phyloP scores from a whole-genome alignment of 208 protist species.

The Novymonas esmeraldas region DNA sequence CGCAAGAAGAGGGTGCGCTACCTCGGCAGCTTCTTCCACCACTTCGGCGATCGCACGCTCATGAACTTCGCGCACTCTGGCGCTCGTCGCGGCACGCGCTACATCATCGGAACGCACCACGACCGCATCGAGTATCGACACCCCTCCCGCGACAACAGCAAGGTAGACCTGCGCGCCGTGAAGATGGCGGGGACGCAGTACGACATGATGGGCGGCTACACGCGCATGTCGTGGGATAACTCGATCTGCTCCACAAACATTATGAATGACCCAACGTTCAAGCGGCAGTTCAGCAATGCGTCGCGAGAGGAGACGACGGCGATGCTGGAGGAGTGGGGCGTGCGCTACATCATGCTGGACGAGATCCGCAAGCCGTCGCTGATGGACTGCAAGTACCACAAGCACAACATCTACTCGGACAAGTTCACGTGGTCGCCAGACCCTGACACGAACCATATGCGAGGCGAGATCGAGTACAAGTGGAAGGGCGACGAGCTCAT shows the following conservation, averaged over 20 bases:
- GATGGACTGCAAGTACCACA: slow-evolving; percentile 77
- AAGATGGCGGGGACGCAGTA: slow-evolving; percentile 63
- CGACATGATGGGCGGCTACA: slow-evolving; percentile 70
- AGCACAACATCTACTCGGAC: slow-evolving; percentile 73
- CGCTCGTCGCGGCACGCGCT: slow-evolving; percentile 48
- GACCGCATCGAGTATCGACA: slow-evolving; percentile 69
- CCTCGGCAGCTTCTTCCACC: slow-evolving; percentile 63
- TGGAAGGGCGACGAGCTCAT: slow-evolving; percentile 86
- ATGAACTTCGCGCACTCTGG: slow-evolving; percentile 56
- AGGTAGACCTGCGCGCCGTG: slow-evolving; percentile 63
- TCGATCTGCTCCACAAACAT: slow-evolving; percentile 54
- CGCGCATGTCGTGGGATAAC: slow-evolving; percentile 69
- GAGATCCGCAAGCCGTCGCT: slow-evolving; percentile 79
- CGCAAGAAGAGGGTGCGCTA: slow-evolving; percentile 78
- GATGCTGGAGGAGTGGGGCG: slow-evolving; percentile 80
- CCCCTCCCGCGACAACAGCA: slow-evolving; percentile 38
- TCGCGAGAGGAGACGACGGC: slow-evolving; percentile 70
- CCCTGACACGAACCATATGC: slow-evolving; percentile 70
- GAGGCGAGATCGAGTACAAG: slow-evolving; percentile 83
- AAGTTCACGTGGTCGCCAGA: slow-evolving; percentile 84
- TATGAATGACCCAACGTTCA: slow-evolving; percentile 54
- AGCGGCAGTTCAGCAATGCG: slow-evolving; percentile 39
- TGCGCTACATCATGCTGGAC: slow-evolving; percentile 82
- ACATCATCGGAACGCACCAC: slow-evolving; percentile 74
- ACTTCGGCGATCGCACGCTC: slow-evolving; percentile 73